Conservation (phyloP, 2,329 filamentous ascomycete species). For the Hypocrella siamensis region DNA sequence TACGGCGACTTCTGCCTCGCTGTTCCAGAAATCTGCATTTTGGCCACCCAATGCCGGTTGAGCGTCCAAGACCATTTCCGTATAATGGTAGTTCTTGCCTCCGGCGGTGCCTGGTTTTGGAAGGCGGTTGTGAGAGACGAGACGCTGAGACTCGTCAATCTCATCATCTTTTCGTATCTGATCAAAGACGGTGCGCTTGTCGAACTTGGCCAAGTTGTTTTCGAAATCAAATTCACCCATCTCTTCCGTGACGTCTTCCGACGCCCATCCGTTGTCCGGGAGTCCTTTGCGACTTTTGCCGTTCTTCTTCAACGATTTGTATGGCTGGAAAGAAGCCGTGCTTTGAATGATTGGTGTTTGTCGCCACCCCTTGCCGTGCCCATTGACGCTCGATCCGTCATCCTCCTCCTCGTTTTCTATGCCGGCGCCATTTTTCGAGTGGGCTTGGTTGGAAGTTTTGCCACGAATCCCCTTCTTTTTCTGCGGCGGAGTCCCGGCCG, state of each 20-base stretch:
- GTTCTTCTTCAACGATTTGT: slow-evolving; percentile 42
- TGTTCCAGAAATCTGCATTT: slow-evolving; percentile 51
- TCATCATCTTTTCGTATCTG: slow-evolving; percentile 81
- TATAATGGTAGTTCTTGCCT: slow-evolving; percentile 82
- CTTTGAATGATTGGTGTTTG: slow-evolving; percentile 45
- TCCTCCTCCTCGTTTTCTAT: slow-evolving; percentile 11
- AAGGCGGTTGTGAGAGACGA: slow-evolving; percentile 75
- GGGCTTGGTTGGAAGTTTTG: slow-evolving; percentile 17
- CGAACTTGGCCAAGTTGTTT: slow-evolving; percentile 79
- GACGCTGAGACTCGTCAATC: slow-evolving; percentile 75
- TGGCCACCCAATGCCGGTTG: slow-evolving; percentile 22
- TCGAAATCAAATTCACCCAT: slow-evolving; percentile 92
- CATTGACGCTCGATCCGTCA: slow-evolving; percentile 11
- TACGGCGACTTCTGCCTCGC: slow-evolving; percentile 50
- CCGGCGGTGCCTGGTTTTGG: slow-evolving; percentile 54
- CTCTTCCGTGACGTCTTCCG: slow-evolving; percentile 90
- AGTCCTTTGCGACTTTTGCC: slow-evolving; percentile 26
- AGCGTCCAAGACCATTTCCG: slow-evolving; percentile 75
- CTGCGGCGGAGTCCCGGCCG: slow-evolving; percentile 10
- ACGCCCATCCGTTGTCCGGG: slow-evolving; percentile 74
- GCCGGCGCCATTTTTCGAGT: slow-evolving; percentile 8
- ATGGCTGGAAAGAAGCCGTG: slow-evolving; percentile 47
- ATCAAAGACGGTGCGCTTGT: slow-evolving; percentile 83
- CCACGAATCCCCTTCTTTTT: slow-evolving; percentile 17
- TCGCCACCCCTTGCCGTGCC: slow-evolving; percentile 39